These are phyloP conservation scores for Alloteropsis semialata DNA, from an alignment of 176 grass and related monocot genomes.

Conservation along the genomic window DNA sequence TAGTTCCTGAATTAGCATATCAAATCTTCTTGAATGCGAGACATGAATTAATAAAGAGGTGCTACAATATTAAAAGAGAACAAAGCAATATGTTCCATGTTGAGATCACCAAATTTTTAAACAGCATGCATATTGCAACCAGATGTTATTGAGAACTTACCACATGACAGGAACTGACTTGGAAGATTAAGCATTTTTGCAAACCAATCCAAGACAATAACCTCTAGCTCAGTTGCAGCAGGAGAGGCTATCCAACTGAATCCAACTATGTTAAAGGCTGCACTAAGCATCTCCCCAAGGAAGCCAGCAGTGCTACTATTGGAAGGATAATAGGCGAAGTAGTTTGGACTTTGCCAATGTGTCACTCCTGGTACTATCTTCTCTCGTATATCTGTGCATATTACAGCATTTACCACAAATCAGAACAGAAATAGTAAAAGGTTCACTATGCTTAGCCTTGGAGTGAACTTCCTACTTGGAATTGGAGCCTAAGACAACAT, in stretches of 20 bases:
- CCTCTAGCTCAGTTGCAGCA: conserved; percentile 73
- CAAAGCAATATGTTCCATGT: not conserved
- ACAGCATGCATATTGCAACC: not conserved
- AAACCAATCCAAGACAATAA: conserved; percentile 76
- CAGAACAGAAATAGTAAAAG: conserved; percentile 2
- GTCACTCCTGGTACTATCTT: conserved; percentile 72
- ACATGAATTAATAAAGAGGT: not conserved
- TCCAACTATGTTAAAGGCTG: conserved; percentile 66
- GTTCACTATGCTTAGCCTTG: not conserved
- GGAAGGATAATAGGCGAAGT: conserved; percentile 60
- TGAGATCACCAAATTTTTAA: conserved; percentile 11
- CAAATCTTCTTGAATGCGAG: not conserved
- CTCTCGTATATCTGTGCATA: conserved; percentile 41
- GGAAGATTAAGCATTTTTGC: conserved; percentile 65
- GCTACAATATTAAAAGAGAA: not conserved
- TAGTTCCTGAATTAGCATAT: not conserved
- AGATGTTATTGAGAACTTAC: conserved; percentile 24
- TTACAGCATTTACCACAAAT: not conserved
- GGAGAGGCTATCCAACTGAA: conserved; percentile 87
- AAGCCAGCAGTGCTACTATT: conserved; percentile 82
- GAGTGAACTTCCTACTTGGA: not conserved
- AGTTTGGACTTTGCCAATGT: conserved; percentile 83
- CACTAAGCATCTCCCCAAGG: conserved; percentile 75
- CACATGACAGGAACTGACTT: conserved; percentile 48
- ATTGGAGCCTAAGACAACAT: not conserved